Evolutionary conservation across 495 filamentous ascomycete species (phyloP).

Genomic region (Daldinia vernicosa): DNA sequence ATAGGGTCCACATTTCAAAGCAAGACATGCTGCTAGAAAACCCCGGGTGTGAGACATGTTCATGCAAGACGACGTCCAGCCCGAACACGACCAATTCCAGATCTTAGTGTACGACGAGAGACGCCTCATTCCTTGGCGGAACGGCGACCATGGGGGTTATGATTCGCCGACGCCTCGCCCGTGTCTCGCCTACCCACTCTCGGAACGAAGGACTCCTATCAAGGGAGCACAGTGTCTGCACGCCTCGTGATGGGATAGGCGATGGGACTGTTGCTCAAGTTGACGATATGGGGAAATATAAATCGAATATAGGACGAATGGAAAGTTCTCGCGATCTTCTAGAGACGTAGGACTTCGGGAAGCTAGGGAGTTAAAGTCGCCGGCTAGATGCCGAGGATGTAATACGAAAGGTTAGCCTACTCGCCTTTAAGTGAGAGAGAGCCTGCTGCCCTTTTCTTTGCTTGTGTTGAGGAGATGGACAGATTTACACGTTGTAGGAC

Average conservation of each 20-base stretch:
- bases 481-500: constrained; percentile 28
- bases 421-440: neutral
- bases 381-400: constrained; percentile 12
- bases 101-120: constrained; percentile 22
- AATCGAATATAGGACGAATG: constrained; percentile 2
- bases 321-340: constrained; percentile 30
- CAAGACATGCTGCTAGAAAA: constrained; percentile 23
- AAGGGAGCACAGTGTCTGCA: constrained; percentile 24
- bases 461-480: constrained; percentile 6
- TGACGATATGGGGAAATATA: neutral
- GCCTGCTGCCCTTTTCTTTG: neutral
- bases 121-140: constrained; percentile 35
- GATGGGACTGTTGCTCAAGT: constrained; percentile 14
- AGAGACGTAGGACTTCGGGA: constrained; percentile 8
- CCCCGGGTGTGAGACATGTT: constrained; percentile 27
- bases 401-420: constrained; percentile 7
- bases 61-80: constrained; percentile 25
- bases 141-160: constrained; percentile 16
- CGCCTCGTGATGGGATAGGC: neutral
- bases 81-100: constrained; percentile 19
- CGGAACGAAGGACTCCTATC: constrained; percentile 20
- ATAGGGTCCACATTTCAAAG: constrained; percentile 2
- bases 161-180: constrained; percentile 31
- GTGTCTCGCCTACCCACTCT: constrained; percentile 38
- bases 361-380: constrained; percentile 17